These are phyloP conservation scores for Cytospora mali DNA, from an alignment of 2,329 filamentous ascomycete genomes.

Conservation along the genomic window DNA sequence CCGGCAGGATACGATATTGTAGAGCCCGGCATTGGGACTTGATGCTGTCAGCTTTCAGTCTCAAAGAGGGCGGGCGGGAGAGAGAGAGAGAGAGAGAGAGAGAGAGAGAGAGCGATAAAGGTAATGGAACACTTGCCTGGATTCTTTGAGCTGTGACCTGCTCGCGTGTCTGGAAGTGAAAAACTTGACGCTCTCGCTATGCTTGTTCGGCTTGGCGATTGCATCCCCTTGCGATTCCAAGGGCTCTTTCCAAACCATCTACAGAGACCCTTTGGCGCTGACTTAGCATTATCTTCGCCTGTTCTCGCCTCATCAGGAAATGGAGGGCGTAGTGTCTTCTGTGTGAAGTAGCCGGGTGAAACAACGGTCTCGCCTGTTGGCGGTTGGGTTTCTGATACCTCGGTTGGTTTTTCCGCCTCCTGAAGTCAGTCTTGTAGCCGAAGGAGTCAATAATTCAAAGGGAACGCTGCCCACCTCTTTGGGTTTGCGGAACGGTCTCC, in stretches of 20 bases:
- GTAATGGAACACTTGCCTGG: too few relatives aligned
- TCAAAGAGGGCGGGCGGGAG: not conserved
- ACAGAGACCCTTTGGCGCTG: not conserved
- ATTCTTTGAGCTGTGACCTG: not conserved
- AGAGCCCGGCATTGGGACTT: conserved; percentile 6
- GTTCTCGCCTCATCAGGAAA: not conserved
- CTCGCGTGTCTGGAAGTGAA: not conserved
- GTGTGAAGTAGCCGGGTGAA: conserved; percentile 18
- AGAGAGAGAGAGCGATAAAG: too few relatives aligned
- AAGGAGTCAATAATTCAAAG: not conserved
- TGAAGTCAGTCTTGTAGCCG: not conserved
- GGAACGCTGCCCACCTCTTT: conserved; percentile 9
- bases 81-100: too few relatives aligned
- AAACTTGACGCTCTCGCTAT: not conserved
- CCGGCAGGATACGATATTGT: conserved; percentile 21
- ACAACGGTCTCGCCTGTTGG: not conserved
- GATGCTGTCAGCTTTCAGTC: not conserved
- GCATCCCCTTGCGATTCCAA: not conserved
- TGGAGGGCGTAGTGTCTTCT: not conserved
- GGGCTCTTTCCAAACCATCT: conserved; percentile 20
- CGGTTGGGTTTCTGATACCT: not conserved
- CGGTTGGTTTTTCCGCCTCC: not conserved
- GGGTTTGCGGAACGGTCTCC: conserved; percentile 12
- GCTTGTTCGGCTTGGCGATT: not conserved
- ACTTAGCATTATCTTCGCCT: not conserved